Evolutionary conservation across 768 basidiomycete genomes (phyloP).

Genomic region (Amanita thiersii): DNA sequence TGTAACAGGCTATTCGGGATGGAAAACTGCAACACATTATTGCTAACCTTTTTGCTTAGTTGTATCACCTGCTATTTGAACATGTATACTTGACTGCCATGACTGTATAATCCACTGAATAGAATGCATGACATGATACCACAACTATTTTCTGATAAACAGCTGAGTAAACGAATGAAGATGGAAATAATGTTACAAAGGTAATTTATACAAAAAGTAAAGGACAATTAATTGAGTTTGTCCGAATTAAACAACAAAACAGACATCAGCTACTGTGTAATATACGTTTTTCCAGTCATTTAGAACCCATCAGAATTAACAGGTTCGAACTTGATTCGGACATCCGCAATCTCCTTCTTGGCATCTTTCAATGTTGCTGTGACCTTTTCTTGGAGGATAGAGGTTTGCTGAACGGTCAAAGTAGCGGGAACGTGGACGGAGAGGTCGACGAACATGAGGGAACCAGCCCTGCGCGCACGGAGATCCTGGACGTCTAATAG

Average conservation of each 20-base stretch:
- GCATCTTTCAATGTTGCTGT: conserved; percentile 41
- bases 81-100: too few species aligned
- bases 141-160: too few species aligned
- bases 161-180: too few species aligned
- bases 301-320: too few species aligned
- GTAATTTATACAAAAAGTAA: too few species aligned
- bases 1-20: conserved; percentile 52
- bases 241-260: too few species aligned
- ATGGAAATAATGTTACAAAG: too few species aligned
- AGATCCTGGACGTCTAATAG: conserved; percentile 45
- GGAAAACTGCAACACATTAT: conserved; percentile 57
- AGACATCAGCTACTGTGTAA: too few species aligned
- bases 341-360: conserved; percentile 65
- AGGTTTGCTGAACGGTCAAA: conserved; percentile 51
- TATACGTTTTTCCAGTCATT: too few species aligned
- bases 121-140: too few species aligned
- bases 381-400: conserved; percentile 57
- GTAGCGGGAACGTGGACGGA: conserved; percentile 57
- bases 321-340: conserved; percentile 52
- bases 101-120: too few species aligned
- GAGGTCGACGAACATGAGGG: conserved; percentile 78
- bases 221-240: too few species aligned
- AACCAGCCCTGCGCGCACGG: conserved; percentile 72
- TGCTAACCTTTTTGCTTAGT: conserved; percentile 39
- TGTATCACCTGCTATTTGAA: background rate